Base-by-base conservation (phyloP, 306 rosid species). In the Phaseolus lunatus region DNA sequence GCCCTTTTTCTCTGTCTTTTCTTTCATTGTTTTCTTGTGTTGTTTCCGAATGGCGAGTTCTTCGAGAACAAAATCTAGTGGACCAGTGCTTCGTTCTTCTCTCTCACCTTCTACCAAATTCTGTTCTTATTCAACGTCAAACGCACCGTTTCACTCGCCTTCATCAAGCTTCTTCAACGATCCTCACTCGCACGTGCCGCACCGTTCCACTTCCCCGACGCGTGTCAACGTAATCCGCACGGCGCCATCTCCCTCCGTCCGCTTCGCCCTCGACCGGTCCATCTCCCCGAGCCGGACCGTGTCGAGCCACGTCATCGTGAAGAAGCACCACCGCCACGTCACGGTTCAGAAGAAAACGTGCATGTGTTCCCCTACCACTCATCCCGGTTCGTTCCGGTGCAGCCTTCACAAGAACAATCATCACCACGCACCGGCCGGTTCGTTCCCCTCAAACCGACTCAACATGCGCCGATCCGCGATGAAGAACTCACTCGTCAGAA, bases 401-500 rank as follows among this genome's bases (percentile, higher is more conserved):
- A 88, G 96, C 23, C 88, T 94, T 4, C 98, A 94, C 76, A 94
- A 89, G 80, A 91, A 78, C 67, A 50, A 12, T 61, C 5, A 63
- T 16, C 76, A 78, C 5, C 71, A 72, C 12, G 8, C 27, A 12
- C 7, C 43, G 10, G 3, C 79, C 9, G 85, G 71, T n/a, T 64
- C 93, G 69, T 87, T 48, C 16, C 93, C 92, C 8, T 69, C 91
- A 3, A 84, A 67, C 23, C 83, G 96, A 18, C 85, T 90, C 22
- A 91, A 94, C 70, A 94, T 91, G 98, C 90, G 90, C 23, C 86
- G 96, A 48, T 94, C 98, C 7, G 98, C 98, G 35, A 93, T 93
- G 98, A 92, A 85, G 73, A 93, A 93, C 73, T 93, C 98, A 54
- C 54, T 93, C 39, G 97, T 93, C 1, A 85, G 98, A 37, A 93